Evolutionary conservation across 371 early-diverging fungal genomes (phyloP), one percentile per base, ranked within the genome.

Genomic region (Actinomortierella ambigua): DNA sequence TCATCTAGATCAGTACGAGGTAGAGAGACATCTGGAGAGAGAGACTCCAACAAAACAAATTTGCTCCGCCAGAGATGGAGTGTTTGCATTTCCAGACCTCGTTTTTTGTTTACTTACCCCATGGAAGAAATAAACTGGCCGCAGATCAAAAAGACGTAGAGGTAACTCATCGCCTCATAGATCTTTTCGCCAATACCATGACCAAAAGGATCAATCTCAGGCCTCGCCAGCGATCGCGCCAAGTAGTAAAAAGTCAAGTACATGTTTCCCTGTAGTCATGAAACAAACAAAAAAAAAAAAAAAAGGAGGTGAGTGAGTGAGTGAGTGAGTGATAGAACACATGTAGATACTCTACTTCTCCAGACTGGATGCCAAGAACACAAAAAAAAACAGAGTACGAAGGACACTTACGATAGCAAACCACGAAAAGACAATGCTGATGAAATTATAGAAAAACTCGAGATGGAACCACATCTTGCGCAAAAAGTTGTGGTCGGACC

Each of bases 241-340:
- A 96, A 82, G 79, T 95, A 94, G 77, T 82, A 90, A 80, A 93
- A 96, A 0, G 92, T 87, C 55, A 96, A 81, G 73, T 91, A 95
- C 77, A 95, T 90, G 77, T 93, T 93, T 22, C 80, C 86, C 86
- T 87, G 73, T 7, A 43, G 24, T 14, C 26, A 9, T 42, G 28
- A 27, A 40, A 53, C 49, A 2, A 22, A n/a, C n/a, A 29, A 18
- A 20, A 39, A 20, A 29, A 23, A 15, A 6, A n/a, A n/a, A 28
- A 50, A 29, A 13, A 39, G 0, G 18, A 49, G 11, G 24, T 49
- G 6, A 49, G 13, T 15, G 18, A 18, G 5, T 17, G 4, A 18
- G 20, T 4, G 2, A 9, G 14, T 28, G 3, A 51, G 6, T 18
- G 18, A 52, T 17, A 18, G 50, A 5, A 22, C 22, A 50, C 26